phyloP scores from a whole-genome alignment of 345 rosid genomes.

The Ceriops decandra region DNA sequence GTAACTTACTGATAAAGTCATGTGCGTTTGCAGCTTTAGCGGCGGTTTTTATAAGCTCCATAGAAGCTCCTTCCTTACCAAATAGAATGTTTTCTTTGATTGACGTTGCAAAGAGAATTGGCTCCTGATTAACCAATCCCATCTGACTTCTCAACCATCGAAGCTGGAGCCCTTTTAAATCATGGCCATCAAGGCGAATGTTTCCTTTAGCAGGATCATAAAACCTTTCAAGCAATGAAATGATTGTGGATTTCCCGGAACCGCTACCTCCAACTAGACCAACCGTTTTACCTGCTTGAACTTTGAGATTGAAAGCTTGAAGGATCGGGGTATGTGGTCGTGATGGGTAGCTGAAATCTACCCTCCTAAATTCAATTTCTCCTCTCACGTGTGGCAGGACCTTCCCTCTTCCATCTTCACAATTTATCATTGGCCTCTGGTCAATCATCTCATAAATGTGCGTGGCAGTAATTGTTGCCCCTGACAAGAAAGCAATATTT shows the following conservation, averaged over 20 bases:
- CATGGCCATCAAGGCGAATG: conserved; percentile 41
- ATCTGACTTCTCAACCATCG: conserved; percentile 53
- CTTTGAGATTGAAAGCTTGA: conserved; percentile 39
- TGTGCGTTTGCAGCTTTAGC: conserved; percentile 57
- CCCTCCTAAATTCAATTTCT: conserved; percentile 40
- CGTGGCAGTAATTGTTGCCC: conserved; percentile 35
- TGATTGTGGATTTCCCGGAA: conserved; percentile 53
- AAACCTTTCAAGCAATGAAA: conserved; percentile 53
- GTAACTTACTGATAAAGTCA: conserved; percentile 45
- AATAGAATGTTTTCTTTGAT: conserved; percentile 54
- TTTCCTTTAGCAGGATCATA: conserved; percentile 42
- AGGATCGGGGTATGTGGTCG: conserved; percentile 37
- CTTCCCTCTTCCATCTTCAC: conserved; percentile 35
- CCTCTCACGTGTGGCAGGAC: conserved; percentile 40
- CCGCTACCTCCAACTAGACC: conserved; percentile 62
- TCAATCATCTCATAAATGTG: conserved; percentile 42
- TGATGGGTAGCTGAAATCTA: conserved; percentile 50
- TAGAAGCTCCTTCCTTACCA: conserved; percentile 48
- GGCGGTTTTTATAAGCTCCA: conserved; percentile 34
- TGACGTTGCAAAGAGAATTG: conserved; percentile 49
- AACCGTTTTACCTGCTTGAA: conserved; percentile 38
- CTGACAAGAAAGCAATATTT: conserved; percentile 38
- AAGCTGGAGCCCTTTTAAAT: conserved; percentile 38
- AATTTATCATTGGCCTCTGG: conserved; percentile 34
- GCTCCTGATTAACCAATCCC: conserved; percentile 56